Conservation (phyloP, 2,329 filamentous ascomycete genomes). For the Diaporthe capsici region DNA sequence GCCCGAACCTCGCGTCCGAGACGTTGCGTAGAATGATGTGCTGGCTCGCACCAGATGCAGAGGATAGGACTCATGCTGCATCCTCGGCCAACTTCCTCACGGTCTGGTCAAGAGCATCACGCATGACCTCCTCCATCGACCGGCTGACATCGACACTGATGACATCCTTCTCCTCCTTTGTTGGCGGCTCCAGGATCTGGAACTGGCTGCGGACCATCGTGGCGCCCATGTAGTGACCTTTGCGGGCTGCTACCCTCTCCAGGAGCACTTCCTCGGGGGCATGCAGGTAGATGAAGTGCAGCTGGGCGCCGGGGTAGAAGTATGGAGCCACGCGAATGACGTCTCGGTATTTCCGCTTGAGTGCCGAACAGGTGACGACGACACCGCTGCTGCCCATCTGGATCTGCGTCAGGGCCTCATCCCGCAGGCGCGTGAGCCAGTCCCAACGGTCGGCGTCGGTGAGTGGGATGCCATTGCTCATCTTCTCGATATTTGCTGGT, state of each 20-base stretch:
- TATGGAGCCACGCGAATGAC: conserved; percentile 87
- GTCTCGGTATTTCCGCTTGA: conserved; percentile 98
- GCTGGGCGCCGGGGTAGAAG: conserved; percentile 77
- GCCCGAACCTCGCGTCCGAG: background rate
- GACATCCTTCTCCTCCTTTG: conserved; percentile 78
- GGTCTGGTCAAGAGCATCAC: conserved; percentile 71
- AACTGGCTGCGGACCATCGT: conserved; percentile 97
- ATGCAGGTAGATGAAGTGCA: conserved; percentile 94
- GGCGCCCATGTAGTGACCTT: conserved; percentile 96
- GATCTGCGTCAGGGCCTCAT: conserved; percentile 73
- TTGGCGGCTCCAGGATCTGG: conserved; percentile 86
- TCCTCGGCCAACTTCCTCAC: conserved; percentile 65
- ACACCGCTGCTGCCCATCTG: conserved; percentile 76
- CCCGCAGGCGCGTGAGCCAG: conserved; percentile 87
- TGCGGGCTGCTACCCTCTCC: conserved; percentile 78
- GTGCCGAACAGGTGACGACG: conserved; percentile 95
- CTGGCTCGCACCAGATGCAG: background rate
- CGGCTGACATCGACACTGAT: conserved; percentile 78
- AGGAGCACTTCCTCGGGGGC: conserved; percentile 83
- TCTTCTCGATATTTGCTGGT: conserved; percentile 88
- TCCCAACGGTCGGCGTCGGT: conserved; percentile 97
- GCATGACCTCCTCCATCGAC: conserved; percentile 71
- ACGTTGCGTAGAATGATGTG: conserved; percentile 1
- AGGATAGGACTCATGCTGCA: conserved; percentile 6
- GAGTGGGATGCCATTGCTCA: conserved; percentile 85